Evolutionary conservation across 176 grass and related monocot genomes (phyloP), one percentile per base, ranked within the genome.

Genomic region (Paspalum notatum): DNA sequence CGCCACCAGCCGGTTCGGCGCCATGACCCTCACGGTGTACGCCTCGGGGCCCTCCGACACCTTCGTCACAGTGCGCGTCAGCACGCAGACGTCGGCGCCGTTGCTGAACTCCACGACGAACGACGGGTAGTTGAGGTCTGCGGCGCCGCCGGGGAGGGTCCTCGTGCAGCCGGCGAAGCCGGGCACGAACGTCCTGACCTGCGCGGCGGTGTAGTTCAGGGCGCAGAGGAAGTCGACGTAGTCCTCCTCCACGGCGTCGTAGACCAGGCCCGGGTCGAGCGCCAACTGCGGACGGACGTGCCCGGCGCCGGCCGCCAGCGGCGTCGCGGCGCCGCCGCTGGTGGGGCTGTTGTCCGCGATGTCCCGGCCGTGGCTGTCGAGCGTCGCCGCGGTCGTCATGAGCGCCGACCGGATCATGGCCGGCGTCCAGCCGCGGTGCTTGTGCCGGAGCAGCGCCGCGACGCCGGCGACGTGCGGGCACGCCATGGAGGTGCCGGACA

Each of bases 61-160:
- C 68, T 76, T 86, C 15, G 37, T 86, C 59, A 86, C 44, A 6
- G 50, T 84, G 32, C 71, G 69, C 44, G 38, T 81, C 43, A 79
- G 24, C 4, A 71, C 24, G 14, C 48, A 11, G 59, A 58, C 68
- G 24, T 18, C 13, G 8, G 54, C 66, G 42, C 51, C 21, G 27
- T 68, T 59, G 17, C 62, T 27, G 75, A 93, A 90, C 0, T 27
- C 57, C 37, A 90, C 87, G 14, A 73, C 84, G 37, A 93, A 83
- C 27, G 85, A 85, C 21, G 91, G 84, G 84, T 90, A 90, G 81
- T 93, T 87, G 58, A 90, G 61, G n/a, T 47, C 67, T 10, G 24
- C 84, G 5, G 13, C 49, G 15, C 60, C 72, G 21, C 75, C 66
- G 32, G 61, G 13, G 50, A 81, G 74, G 14, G 26, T 48, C 38